Evolutionary conservation across 164 flowering plant genomes (phyloP).

Genomic region (Vitis amurensis): DNA sequence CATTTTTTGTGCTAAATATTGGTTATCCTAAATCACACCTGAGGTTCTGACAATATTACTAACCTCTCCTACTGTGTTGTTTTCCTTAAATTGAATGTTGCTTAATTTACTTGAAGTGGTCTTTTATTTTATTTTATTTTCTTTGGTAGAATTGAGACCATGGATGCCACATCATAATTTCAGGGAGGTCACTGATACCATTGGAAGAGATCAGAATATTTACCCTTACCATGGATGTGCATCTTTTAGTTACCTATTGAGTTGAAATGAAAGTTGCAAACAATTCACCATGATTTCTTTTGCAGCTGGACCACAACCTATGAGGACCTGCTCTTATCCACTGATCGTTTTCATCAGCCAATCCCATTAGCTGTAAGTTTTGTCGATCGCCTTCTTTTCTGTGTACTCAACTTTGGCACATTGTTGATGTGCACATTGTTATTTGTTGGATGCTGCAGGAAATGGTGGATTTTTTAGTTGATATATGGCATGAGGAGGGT

Average conservation of each 20-base stretch:
- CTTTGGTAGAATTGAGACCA: not conserved
- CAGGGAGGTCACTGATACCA: not conserved
- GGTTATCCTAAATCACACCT: not conserved
- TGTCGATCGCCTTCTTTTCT: not conserved
- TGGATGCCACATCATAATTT: not conserved
- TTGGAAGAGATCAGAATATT: too few species aligned
- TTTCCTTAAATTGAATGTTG: not conserved
- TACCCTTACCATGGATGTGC: not conserved
- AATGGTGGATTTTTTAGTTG: conserved; percentile 45
- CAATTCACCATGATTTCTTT: not conserved
- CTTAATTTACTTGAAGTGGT: too few species aligned
- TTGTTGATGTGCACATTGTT: not conserved
- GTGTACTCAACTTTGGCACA: not conserved
- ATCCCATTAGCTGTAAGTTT: conserved; percentile 42
- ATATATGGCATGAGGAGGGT: conserved; percentile 40
- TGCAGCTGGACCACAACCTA: conserved; percentile 39
- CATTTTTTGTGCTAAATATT: too few species aligned
- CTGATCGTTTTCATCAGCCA: conserved; percentile 32
- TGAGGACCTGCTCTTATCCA: conserved; percentile 33
- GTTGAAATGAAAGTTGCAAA: not conserved
- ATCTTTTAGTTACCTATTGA: not conserved
- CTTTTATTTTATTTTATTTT: too few species aligned
- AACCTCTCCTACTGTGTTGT: not conserved
- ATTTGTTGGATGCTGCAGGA: conserved; percentile 28
- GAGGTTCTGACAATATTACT: not conserved